Conservation (phyloP, 805 yeast genomes). For the Debaryomyces castellii region DNA sequence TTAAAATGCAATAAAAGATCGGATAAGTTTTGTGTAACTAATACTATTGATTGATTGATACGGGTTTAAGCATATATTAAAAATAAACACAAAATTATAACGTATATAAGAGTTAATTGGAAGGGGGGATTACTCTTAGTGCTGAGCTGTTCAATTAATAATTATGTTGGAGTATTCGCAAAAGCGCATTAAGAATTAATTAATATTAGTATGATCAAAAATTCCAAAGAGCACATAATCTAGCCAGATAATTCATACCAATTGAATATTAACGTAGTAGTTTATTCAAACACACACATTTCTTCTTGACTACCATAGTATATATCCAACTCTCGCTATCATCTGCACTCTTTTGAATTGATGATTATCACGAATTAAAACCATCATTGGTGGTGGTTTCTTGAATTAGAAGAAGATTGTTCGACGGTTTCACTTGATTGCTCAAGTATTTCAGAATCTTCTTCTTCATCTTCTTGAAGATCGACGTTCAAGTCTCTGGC, state of each 20-base stretch:
- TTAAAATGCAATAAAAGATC: neutral
- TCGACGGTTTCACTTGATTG: too few species aligned
- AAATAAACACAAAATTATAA: neutral
- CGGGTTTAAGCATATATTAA: neutral
- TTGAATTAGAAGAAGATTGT: too few species aligned
- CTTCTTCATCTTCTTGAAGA: constrained; percentile 29
- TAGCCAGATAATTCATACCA: neutral
- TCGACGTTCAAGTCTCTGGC: constrained; percentile 54
- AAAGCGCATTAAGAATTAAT: neutral
- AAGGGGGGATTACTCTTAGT: constrained; percentile 5
- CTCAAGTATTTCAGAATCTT: too few species aligned
- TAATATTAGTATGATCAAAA: neutral
- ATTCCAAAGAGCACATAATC: neutral
- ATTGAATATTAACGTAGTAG: neutral
- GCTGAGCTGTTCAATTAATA: constrained; percentile 16
- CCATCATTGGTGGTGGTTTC: neutral
- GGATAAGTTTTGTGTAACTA: neutral
- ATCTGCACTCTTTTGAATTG: neutral
- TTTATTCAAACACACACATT: constrained; percentile 16
- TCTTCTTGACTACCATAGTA: constrained; percentile 8
- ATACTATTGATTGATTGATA: neutral
- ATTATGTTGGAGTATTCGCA: constrained; percentile 15
- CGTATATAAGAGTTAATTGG: constrained; percentile 1
- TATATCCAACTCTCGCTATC: neutral
- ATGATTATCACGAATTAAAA: neutral